Conservation (phyloP, 352 stramenopile species). For the Phytophthora lateralis region DNA sequence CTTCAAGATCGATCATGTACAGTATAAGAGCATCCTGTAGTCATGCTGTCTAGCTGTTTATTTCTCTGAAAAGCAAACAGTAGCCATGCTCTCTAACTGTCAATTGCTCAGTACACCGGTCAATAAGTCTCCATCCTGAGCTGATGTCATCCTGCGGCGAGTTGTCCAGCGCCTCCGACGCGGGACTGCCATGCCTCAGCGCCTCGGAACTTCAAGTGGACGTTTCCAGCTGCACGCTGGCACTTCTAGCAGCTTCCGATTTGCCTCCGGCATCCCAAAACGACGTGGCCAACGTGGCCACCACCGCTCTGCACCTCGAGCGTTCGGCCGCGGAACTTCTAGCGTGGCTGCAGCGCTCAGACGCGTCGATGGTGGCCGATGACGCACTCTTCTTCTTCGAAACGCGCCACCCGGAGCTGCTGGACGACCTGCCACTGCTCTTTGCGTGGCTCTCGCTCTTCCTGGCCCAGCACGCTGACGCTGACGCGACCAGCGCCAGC, state of each 20-base stretch:
- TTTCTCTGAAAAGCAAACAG: neutral
- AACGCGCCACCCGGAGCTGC: conserved; percentile 58
- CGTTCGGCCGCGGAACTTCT: conserved; percentile 57
- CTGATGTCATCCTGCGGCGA: conserved; percentile 29
- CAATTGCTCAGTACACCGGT: conserved; percentile 6
- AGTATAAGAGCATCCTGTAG: conserved; percentile 16
- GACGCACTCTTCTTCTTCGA: conserved; percentile 76
- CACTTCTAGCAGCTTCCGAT: conserved; percentile 24
- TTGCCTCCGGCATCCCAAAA: conserved; percentile 27
- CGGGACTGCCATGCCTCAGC: conserved; percentile 9
- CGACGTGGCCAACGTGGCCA: conserved; percentile 22
- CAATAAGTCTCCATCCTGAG: conserved; percentile 2
- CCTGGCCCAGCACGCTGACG: conserved; percentile 40
- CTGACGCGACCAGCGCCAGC: conserved; percentile 12
- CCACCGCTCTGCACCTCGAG: conserved; percentile 42
- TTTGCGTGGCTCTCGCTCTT: conserved; percentile 74
- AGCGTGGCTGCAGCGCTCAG: conserved; percentile 51
- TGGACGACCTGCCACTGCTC: conserved; percentile 47
- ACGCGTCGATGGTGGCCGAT: conserved; percentile 40
- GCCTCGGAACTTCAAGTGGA: conserved; percentile 29
- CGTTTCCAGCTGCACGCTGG: conserved; percentile 23
- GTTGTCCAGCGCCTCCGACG: conserved; percentile 18
- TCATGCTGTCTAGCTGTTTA: conserved; percentile 11
- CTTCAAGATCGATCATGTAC: conserved; percentile 31
- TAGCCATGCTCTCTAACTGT: conserved; percentile 21